Base-by-base conservation (phyloP, 2,329 filamentous ascomycete genomes). In the Trichocomaceae sp. region DNA sequence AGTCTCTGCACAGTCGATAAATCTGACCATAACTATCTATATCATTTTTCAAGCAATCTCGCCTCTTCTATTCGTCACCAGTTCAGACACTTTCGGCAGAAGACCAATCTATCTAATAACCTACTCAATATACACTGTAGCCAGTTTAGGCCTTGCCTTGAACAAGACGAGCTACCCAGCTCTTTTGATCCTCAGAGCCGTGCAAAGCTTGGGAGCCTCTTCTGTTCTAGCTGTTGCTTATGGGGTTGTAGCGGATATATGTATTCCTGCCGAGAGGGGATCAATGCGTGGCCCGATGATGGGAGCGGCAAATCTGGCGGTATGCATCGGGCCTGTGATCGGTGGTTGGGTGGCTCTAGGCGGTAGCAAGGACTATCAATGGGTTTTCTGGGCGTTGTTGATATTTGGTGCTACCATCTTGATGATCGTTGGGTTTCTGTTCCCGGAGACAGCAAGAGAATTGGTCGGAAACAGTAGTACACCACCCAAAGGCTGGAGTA, bases 31-130 rank as follows among this genome's bases (percentile, higher is more conserved):
- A 12, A 77, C 75, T 0, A 67, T 70, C 1, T 77, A 76, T 57
- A 62, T 76, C 71, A 77, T 79, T 39, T 72, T 79, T 35, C 79
- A 82, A 70, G 79, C 76, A 3, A 65, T 82, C 13, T 74, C 76
- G 1, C 78, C 78, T 31, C 75, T 77, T 60, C 69, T 80, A 12
- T 70, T 79, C 55, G 78, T 75, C 4, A 75, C 75, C 39, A 71
- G 80, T 47, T 72, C 77, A 2, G 78, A 80, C 58, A 74, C 71
- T 50, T 69, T 71, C 47, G 78, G 78, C 17, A 68, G 78, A 52
- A 70, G 78, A 53, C 77, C 77, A 10, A 75, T 76, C 7, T 80
- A 79, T 61, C 62, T 79, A 12, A 61, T 77, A 26, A 75, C 77
- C 19, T 80, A 85, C 55, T 57, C 69, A 47, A 78, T 69, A 42